phyloP scores from a whole-genome alignment of 2,329 filamentous ascomycete species.

The Alternaria metachromatica region DNA sequence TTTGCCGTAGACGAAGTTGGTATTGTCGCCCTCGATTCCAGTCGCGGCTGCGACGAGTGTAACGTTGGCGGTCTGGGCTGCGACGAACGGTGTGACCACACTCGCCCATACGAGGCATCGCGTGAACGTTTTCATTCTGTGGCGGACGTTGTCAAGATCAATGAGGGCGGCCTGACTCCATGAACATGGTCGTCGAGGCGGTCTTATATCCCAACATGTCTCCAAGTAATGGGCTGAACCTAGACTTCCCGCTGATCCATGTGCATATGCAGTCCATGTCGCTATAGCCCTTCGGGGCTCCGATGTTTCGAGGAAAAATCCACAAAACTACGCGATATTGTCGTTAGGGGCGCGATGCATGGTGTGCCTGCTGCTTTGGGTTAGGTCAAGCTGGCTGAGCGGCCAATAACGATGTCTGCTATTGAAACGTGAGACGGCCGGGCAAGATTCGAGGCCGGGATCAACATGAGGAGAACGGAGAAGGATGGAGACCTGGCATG shows the following conservation, averaged over 20 bases:
- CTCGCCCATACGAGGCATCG: conserved; percentile 12
- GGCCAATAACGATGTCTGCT: conserved; percentile 20
- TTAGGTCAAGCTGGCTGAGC: neutral
- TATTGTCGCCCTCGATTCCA: conserved; percentile 38
- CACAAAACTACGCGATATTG: neutral
- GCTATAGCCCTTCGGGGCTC: neutral
- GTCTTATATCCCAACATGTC: neutral
- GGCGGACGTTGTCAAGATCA: neutral
- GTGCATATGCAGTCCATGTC: neutral
- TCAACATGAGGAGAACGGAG: neutral
- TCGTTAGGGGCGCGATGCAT: neutral
- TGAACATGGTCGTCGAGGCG: neutral
- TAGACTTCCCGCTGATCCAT: neutral
- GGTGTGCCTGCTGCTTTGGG: conserved; percentile 19
- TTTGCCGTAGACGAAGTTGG: conserved; percentile 32
- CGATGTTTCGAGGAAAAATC: conserved; percentile 1
- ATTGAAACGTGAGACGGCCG: conserved; percentile 28
- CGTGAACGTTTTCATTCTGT: conserved; percentile 3
- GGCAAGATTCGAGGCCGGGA: neutral
- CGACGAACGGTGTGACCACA: conserved; percentile 1
- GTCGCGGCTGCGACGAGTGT: conserved; percentile 29
- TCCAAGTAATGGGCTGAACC: neutral
- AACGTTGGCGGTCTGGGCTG: conserved; percentile 27
- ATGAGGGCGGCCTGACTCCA: neutral
- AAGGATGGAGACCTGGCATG: neutral